phyloP scores from a whole-genome alignment of 805 yeast species.

The Candida rishiriensis region DNA sequence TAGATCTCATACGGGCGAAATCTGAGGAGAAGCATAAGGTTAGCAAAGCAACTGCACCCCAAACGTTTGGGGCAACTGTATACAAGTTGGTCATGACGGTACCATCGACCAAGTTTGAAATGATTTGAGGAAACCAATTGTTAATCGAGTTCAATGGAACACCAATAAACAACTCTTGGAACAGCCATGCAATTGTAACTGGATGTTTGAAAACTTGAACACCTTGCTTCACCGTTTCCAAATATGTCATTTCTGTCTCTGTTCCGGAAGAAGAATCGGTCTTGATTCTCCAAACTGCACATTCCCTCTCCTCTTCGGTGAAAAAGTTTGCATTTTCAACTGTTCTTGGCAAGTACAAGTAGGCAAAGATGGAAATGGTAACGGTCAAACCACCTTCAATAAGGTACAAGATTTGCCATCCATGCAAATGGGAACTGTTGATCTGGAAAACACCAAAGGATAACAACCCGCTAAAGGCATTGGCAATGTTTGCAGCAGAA shows the following conservation, averaged over 20 bases:
- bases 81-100: conserved; percentile 37
- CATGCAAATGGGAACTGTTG: conserved; percentile 31
- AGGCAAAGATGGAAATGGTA: conserved; percentile 30
- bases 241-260: conserved; percentile 32
- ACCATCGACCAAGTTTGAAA: conserved; percentile 34
- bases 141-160: conserved; percentile 46
- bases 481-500: conserved; percentile 30
- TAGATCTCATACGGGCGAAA: conserved; percentile 33
- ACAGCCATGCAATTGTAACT: conserved; percentile 40
- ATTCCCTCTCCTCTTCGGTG: conserved; percentile 36
- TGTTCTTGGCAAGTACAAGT: conserved; percentile 34
- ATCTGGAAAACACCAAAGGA: conserved; percentile 37
- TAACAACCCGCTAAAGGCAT: conserved; percentile 36
- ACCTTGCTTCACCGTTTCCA: conserved; percentile 33
- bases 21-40: conserved; percentile 39
- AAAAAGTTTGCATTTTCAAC: conserved; percentile 34
- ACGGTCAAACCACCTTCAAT: conserved; percentile 42
- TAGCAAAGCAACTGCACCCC: conserved; percentile 42
- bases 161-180: conserved; percentile 40
- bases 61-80: conserved; percentile 45
- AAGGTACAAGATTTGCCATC: conserved; percentile 46
- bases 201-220: conserved; percentile 39
- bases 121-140: conserved; percentile 47
- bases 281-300: conserved; percentile 35
- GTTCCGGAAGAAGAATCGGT: conserved; percentile 42